Conservation (phyloP, 768 basidiomycete genomes). For the Boletus pseudopeckii region DNA sequence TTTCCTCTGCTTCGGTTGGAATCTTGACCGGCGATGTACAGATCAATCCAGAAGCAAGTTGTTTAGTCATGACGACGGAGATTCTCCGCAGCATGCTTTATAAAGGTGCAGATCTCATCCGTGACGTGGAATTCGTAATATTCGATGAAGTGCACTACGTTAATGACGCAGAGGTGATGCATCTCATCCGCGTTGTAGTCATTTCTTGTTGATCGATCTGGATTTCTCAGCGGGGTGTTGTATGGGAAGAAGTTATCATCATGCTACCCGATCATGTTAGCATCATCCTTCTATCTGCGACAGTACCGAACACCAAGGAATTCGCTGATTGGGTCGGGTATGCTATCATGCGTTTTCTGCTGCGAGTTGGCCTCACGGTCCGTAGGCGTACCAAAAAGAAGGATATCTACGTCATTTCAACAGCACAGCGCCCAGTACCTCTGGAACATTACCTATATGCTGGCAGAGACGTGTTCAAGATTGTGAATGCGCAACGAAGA, state of each 20-base stretch:
- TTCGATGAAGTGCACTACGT: conserved; percentile 99
- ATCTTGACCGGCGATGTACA: conserved; percentile 99
- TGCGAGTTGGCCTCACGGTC: conserved; percentile 5
- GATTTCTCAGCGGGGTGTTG: conserved; percentile 79
- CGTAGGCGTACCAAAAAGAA: conserved; percentile 95
- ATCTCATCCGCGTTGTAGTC: conserved; percentile 2
- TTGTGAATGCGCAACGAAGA: conserved; percentile 77
- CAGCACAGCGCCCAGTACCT: conserved; percentile 92
- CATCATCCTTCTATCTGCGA: conserved; percentile 95
- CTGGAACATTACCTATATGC: conserved; percentile 96
- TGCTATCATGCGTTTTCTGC: conserved; percentile 27
- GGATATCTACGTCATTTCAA: conserved; percentile 98
- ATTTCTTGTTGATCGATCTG: conserved; percentile 13
- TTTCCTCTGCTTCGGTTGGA: conserved; percentile 86
- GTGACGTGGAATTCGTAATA: conserved; percentile 98
- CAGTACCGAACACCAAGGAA: conserved; percentile 96
- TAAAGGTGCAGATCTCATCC: conserved; percentile 96
- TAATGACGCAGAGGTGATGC: conserved; percentile 90
- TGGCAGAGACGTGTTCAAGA: conserved; percentile 88
- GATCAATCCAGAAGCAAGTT: conserved; percentile 96
- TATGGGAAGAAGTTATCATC: conserved; percentile 99
- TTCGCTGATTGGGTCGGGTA: conserved; percentile 99
- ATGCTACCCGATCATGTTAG: conserved; percentile 99
- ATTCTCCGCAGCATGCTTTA: conserved; percentile 98
- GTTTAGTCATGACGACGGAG: conserved; percentile 97